Conservation (phyloP, 2,329 filamentous ascomycete genomes). For the Sclerotinia trifoliorum region DNA sequence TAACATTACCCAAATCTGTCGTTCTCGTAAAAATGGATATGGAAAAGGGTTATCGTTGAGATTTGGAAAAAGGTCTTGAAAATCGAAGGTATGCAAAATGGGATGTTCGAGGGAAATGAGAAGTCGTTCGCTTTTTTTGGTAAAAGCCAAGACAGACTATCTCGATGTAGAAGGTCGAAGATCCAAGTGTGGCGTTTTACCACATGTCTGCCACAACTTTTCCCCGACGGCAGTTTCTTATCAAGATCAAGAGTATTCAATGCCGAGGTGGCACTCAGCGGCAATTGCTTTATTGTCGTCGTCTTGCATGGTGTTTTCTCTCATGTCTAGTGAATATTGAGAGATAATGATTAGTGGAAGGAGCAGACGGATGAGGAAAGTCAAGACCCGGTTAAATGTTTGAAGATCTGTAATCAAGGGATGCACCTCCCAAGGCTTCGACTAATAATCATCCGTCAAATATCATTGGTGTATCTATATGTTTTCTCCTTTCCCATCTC, state of each 20-base stretch:
- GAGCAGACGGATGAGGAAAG: background rate
- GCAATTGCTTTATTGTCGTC: background rate
- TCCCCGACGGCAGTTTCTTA: constrained; percentile 6
- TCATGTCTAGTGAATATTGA: background rate
- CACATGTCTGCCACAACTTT: background rate
- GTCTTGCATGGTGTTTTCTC: background rate
- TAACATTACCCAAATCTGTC: background rate
- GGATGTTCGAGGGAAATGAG: background rate
- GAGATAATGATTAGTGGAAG: background rate
- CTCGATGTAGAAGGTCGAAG: constrained; percentile 15
- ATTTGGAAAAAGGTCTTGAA: background rate
- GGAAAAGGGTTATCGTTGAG: background rate
- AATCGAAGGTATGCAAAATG: background rate
- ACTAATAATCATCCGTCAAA: background rate
- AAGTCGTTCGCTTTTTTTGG: background rate
- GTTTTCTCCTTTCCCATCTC: background rate
- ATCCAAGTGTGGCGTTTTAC: background rate
- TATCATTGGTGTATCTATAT: background rate
- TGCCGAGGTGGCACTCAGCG: background rate
- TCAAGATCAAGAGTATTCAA: background rate
- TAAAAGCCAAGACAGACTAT: background rate
- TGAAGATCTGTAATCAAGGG: background rate
- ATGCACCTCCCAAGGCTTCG: background rate
- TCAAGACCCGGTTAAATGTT: background rate
- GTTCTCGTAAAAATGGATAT: background rate